Conservation (phyloP, 345 rosid species). For the Pistacia atlantica region DNA sequence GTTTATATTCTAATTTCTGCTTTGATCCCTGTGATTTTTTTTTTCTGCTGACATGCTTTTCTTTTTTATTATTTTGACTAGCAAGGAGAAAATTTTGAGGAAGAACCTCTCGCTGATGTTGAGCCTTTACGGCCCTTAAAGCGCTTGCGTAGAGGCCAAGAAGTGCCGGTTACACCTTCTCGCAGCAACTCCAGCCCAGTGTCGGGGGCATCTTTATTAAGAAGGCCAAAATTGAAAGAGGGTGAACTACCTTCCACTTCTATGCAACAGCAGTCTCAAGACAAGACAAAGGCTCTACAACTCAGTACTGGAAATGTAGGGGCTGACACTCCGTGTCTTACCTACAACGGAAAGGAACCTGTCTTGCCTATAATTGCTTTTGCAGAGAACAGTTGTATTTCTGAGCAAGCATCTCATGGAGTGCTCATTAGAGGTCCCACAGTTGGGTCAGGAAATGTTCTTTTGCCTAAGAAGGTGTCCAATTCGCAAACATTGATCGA, state of each 20-base stretch:
- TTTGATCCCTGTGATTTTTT: neutral
- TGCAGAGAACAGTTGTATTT: slow-evolving; percentile 20
- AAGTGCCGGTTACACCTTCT: slow-evolving; percentile 32
- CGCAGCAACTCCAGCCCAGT: slow-evolving; percentile 23
- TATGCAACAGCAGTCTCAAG: slow-evolving; percentile 21
- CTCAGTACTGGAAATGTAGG: slow-evolving; percentile 9
- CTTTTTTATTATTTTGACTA: slow-evolving; percentile 18
- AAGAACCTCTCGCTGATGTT: slow-evolving; percentile 37
- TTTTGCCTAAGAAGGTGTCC: slow-evolving; percentile 20
- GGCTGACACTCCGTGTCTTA: slow-evolving; percentile 11
- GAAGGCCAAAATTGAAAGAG: slow-evolving; percentile 38
- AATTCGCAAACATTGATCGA: slow-evolving; percentile 24
- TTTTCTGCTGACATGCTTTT: neutral
- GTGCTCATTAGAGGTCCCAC: slow-evolving; percentile 31
- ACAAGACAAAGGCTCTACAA: slow-evolving; percentile 13
- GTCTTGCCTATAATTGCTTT: slow-evolving; percentile 29
- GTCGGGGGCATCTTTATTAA: slow-evolving; percentile 28
- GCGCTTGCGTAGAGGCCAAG: slow-evolving; percentile 65
- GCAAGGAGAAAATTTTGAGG: slow-evolving; percentile 46
- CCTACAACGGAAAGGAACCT: slow-evolving; percentile 52
- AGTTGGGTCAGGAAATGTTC: slow-evolving; percentile 16
- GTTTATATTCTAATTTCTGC: slow-evolving; percentile 11
- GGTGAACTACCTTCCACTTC: slow-evolving; percentile 30
- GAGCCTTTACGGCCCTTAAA: slow-evolving; percentile 72
- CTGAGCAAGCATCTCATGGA: slow-evolving; percentile 21